Conservation (phyloP, 495 filamentous ascomycete species). For the Penicillium manginii region DNA sequence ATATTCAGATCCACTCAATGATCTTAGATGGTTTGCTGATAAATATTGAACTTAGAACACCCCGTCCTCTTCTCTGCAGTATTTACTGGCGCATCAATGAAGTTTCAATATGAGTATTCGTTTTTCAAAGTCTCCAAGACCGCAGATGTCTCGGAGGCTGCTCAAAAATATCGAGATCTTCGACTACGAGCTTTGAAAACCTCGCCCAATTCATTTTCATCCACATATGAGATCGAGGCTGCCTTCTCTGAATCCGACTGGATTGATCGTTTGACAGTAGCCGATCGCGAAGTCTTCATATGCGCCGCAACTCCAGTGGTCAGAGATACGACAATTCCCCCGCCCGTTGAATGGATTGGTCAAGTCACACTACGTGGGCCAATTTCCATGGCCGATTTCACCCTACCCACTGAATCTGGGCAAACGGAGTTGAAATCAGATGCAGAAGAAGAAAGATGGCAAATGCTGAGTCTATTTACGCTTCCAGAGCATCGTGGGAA, state of each 20-base stretch:
- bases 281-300: slow-evolving; percentile 31
- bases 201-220: slow-evolving; percentile 36
- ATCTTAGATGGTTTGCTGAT: background rate
- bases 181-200: slow-evolving; percentile 23
- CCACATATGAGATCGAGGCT: slow-evolving; percentile 38
- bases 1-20: slow-evolving; percentile 1
- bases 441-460: slow-evolving; percentile 35
- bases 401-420: slow-evolving; percentile 24
- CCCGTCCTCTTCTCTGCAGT: background rate
- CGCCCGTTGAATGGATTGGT: slow-evolving; percentile 33
- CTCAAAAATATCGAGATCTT: slow-evolving; percentile 32
- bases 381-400: slow-evolving; percentile 19
- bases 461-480: slow-evolving; percentile 42
- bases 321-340: slow-evolving; percentile 8
- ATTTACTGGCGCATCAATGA: slow-evolving; percentile 3
- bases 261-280: slow-evolving; percentile 23
- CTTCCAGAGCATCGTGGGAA: slow-evolving; percentile 34
- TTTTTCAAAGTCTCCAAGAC: slow-evolving; percentile 27
- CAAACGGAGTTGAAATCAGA: slow-evolving; percentile 21
- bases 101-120: slow-evolving; percentile 13
- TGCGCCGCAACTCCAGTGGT: slow-evolving; percentile 30
- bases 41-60: background rate
- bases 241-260: slow-evolving; percentile 31
- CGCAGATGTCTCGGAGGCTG: slow-evolving; percentile 17
- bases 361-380: slow-evolving; percentile 40